phyloP scores from a whole-genome alignment of 2,329 filamentous ascomycete species.

The Diaporthe batatas region DNA sequence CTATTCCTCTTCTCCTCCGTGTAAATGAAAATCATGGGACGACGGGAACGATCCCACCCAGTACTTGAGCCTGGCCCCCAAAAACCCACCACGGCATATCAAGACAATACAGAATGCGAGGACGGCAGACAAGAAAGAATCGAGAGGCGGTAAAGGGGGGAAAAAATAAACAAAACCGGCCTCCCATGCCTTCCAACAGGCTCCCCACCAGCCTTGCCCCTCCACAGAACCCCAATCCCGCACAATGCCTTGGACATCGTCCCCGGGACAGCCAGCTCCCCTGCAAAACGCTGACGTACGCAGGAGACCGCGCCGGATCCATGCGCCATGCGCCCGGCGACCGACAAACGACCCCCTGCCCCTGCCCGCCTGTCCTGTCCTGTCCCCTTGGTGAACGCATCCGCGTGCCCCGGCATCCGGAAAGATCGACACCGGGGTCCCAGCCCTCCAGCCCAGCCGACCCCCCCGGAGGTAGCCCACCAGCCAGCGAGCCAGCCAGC shows the following conservation, averaged over 20 bases:
- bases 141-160: too few species aligned
- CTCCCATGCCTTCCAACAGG: too few species aligned
- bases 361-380: background rate
- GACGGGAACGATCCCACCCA: conserved; percentile 3
- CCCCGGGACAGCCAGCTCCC: background rate
- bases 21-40: background rate
- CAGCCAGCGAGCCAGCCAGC: background rate
- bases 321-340: too few species aligned
- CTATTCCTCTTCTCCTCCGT: background rate
- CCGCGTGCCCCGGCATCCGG: conserved; percentile 21
- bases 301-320: background rate
- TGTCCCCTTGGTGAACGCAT: background rate
- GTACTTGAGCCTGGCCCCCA: background rate
- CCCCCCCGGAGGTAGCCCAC: too few species aligned
- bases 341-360: background rate
- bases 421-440: conserved; percentile 14
- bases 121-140: too few species aligned
- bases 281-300: conserved; percentile 18
- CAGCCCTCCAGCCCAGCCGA: too few species aligned
- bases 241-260: too few species aligned
- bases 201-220: background rate
- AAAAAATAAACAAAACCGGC: background rate
- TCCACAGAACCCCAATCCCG: too few species aligned
- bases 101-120: background rate
- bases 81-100: background rate